Evolutionary conservation across 495 filamentous ascomycete species (phyloP).

Genomic region (Aspergillus avenaceus): DNA sequence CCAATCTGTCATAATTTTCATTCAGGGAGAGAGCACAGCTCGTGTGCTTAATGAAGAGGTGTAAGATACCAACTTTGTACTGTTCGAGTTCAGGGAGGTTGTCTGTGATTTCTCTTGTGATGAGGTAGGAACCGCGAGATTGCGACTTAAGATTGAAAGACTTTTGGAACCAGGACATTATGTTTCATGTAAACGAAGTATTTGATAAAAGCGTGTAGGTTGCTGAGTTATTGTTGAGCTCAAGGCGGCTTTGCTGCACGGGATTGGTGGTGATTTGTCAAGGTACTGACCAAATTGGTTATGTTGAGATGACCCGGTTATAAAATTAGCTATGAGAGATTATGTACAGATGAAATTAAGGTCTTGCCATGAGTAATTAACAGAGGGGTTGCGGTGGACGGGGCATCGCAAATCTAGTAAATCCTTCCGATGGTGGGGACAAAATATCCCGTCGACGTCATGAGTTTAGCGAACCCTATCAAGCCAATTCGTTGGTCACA

Average conservation of each 20-base stretch:
- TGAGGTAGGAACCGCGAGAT: slow-evolving; percentile 81
- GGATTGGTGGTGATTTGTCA: background rate
- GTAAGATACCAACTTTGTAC: slow-evolving; percentile 83
- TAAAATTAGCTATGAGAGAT: too few relatives aligned
- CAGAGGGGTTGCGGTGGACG: too few relatives aligned
- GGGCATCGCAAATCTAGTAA: background rate
- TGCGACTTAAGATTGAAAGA: slow-evolving; percentile 67
- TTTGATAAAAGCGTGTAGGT: too few relatives aligned
- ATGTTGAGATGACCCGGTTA: too few relatives aligned
- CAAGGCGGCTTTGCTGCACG: background rate
- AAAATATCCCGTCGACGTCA: slow-evolving; percentile 13
- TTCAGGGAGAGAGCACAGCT: slow-evolving; percentile 82
- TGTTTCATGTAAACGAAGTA: too few relatives aligned
- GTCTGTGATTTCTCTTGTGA: slow-evolving; percentile 67
- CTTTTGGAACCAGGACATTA: slow-evolving; percentile 78
- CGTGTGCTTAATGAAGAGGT: slow-evolving; percentile 90
- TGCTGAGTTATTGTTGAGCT: background rate
- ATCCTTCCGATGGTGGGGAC: slow-evolving; percentile 8
- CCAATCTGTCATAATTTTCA: slow-evolving; percentile 90
- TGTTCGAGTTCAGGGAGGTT: slow-evolving; percentile 68
- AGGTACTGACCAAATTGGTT: too few relatives aligned
- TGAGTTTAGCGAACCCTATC: background rate
- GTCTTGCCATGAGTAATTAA: too few relatives aligned
- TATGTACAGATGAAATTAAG: too few relatives aligned
- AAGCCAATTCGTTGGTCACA: background rate